Percentiles rank a stretch among this genome's conserved stretches.
Conservation (phyloP, 805 yeast genomes). For the Candida boidinii region DNA sequence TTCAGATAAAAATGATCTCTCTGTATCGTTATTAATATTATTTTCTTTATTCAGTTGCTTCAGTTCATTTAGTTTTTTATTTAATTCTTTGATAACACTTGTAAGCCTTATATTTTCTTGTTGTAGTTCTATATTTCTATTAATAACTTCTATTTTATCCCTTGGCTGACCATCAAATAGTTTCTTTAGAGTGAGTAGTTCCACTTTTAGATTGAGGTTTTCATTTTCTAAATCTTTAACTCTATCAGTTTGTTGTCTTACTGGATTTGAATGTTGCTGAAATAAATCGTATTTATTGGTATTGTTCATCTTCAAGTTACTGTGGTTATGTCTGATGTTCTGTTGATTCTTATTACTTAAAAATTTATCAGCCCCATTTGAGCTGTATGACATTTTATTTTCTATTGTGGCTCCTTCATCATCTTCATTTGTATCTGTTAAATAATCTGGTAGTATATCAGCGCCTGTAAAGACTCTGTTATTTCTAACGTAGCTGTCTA, state of each 20-base stretch:
- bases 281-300: slow-evolving; percentile 8
- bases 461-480: slow-evolving; percentile 20
- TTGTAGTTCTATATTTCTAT: slow-evolving; percentile 26
- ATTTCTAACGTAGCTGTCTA: too few relatives aligned
- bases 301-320: too few relatives aligned
- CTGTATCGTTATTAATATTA: not conserved
- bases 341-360: too few relatives aligned
- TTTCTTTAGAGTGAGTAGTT: slow-evolving; percentile 30
- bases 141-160: slow-evolving; percentile 29
- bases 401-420: slow-evolving; percentile 1
- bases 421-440: slow-evolving; percentile 9
- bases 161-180: slow-evolving; percentile 33
- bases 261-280: slow-evolving; percentile 13
- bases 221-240: slow-evolving; percentile 27
- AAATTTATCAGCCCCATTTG: too few relatives aligned
- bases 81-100: slow-evolving; percentile 2
- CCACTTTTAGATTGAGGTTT: slow-evolving; percentile 34
- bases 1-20: not conserved
- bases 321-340: too few relatives aligned
- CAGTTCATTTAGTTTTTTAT: not conserved
- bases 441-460: slow-evolving; percentile 18
- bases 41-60: not conserved
- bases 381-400: slow-evolving; percentile 1
- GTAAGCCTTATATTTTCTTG: slow-evolving; percentile 16
- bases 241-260: slow-evolving; percentile 18